A percentile compares a stretch with the other conserved stretches of the same genome.
These are phyloP conservation scores for Suhomyces panamericanus DNA, from an alignment of 1,139 yeast species.

Conservation along the genomic window DNA sequence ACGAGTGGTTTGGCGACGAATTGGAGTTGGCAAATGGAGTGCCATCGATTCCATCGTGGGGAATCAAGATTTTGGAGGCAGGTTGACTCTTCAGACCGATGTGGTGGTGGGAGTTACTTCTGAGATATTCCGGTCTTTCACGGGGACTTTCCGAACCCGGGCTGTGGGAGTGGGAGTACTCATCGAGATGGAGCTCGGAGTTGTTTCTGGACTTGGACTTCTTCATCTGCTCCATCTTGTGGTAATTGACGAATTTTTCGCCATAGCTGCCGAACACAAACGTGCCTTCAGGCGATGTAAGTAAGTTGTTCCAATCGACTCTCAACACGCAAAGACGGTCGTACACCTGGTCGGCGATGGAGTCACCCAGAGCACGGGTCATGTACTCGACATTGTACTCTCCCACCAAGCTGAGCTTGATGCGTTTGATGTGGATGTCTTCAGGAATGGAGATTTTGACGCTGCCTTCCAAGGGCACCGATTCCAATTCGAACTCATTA, in stretches of 20 bases:
- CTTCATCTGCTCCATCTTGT: slow-evolving; percentile 15
- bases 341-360: slow-evolving; percentile 43
- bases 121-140: slow-evolving; percentile 20
- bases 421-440: slow-evolving; percentile 48
- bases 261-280: slow-evolving; percentile 46
- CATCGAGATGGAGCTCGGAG: slow-evolving; percentile 8
- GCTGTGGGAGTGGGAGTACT: background rate
- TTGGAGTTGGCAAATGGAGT: slow-evolving; percentile 38
- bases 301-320: slow-evolving; percentile 60
- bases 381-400: slow-evolving; percentile 56
- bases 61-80: slow-evolving; percentile 21
- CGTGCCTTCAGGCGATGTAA: slow-evolving; percentile 48
- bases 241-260: slow-evolving; percentile 28
- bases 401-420: slow-evolving; percentile 52
- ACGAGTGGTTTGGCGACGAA: slow-evolving; percentile 33
- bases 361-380: slow-evolving; percentile 39
- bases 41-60: slow-evolving; percentile 45
- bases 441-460: slow-evolving; percentile 57
- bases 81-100: slow-evolving; percentile 8
- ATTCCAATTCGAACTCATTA: slow-evolving; percentile 56
- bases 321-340: slow-evolving; percentile 53
- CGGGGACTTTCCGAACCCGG: background rate
- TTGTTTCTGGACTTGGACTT: slow-evolving; percentile 6
- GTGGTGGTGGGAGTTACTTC: slow-evolving; percentile 22
- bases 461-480: slow-evolving; percentile 54